Conservation (phyloP, 257 asterid species). For the Fraxinus quadrangulata region DNA sequence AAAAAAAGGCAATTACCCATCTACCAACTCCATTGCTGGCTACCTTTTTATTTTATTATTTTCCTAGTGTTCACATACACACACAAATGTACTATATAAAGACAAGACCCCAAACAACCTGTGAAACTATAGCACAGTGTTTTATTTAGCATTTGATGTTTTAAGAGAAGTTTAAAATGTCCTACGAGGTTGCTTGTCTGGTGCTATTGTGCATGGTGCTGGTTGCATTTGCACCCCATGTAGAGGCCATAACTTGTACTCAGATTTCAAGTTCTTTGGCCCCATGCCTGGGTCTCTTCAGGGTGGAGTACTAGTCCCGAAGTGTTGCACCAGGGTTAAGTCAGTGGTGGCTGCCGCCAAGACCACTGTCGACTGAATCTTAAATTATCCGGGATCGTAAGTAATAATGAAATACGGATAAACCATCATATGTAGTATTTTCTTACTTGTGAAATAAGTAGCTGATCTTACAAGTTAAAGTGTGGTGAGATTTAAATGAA, state of each 20-base stretch:
- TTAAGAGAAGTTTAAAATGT: conserved; percentile 10
- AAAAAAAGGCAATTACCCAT: neutral
- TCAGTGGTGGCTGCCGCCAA: conserved; percentile 25
- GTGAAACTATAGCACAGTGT: neutral
- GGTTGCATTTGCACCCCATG: conserved; percentile 10
- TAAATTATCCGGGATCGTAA: no score
- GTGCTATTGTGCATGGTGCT: conserved; percentile 19
- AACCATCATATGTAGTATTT: no score
- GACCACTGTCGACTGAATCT: no score
- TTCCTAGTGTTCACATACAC: no score
- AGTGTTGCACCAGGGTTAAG: conserved; percentile 35
- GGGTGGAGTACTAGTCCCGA: conserved; percentile 18
- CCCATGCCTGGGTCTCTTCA: conserved; percentile 31
- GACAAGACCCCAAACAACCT: neutral
- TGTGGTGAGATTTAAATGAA: no score
- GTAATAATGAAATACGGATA: no score
- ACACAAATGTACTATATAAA: neutral
- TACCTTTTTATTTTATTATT: no score
- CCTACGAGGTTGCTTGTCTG: neutral
- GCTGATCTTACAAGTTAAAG: no score
- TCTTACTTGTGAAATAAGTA: no score
- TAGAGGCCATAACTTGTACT: conserved; percentile 21
- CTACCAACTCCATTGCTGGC: conserved; percentile 4
- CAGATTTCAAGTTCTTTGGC: conserved; percentile 17
- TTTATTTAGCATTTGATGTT: neutral